Percentiles rank a stretch among this genome's conserved stretches.
phyloP scores from a whole-genome alignment of 495 filamentous ascomycete species.

The Neurospora sp. region DNA sequence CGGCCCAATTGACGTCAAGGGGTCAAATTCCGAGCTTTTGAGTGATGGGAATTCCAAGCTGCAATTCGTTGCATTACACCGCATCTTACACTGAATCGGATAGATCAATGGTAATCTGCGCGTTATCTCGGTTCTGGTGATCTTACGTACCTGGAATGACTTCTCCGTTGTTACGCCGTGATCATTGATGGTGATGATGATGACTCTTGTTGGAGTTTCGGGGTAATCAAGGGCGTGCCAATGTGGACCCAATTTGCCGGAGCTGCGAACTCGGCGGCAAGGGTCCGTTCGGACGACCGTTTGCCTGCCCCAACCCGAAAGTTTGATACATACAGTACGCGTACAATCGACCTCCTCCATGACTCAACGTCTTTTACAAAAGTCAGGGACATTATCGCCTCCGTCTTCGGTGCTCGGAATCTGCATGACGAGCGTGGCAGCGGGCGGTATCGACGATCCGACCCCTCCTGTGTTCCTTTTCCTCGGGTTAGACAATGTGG shows the following conservation, averaged over 20 bases:
- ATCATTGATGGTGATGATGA: neutral
- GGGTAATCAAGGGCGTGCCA: neutral
- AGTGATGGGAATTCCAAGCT: neutral
- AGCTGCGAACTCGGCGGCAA: neutral
- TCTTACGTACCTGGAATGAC: neutral
- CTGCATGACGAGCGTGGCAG: neutral
- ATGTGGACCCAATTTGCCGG: neutral
- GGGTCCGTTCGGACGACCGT: neutral
- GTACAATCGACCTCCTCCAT: neutral
- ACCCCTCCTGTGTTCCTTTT: neutral
- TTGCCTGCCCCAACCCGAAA: no score
- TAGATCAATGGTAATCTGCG: constrained; percentile 3
- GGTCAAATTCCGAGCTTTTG: constrained; percentile 5
- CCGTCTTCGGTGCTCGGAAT: neutral
- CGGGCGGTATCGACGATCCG: neutral
- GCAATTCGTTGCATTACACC: neutral
- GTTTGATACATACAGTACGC: neutral
- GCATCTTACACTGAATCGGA: neutral
- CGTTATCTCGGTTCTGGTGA: constrained; percentile 4
- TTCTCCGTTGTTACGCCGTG: no score
- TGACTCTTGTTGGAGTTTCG: neutral
- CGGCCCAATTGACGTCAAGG: constrained; percentile 15
- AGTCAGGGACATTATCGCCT: neutral
- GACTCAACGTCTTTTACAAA: neutral
- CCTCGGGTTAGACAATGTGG: neutral